These are phyloP conservation scores for Metarhizium guizhouense DNA, from an alignment of 2,329 filamentous ascomycete species.

Conservation along the genomic window DNA sequence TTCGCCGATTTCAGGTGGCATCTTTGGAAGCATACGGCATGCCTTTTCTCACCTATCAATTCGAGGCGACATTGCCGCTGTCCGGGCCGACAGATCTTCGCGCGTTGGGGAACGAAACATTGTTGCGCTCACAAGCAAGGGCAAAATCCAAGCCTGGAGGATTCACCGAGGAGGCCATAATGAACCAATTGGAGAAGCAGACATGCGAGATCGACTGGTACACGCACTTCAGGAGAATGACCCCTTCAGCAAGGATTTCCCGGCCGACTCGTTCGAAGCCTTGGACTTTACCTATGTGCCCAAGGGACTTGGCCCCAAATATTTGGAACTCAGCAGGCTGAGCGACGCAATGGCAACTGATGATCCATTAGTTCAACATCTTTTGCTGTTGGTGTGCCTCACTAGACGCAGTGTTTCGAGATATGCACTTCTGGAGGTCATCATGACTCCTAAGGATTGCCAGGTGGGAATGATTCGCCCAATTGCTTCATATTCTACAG, in stretches of 20 bases:
- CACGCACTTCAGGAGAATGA: conserved; percentile 50
- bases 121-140: conserved; percentile 68
- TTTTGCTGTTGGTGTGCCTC: conserved; percentile 54
- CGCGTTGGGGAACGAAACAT: conserved; percentile 78
- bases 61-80: conserved; percentile 71
- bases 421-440: conserved; percentile 69
- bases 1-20: conserved; percentile 49
- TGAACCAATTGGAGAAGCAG: conserved; percentile 61
- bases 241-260: conserved; percentile 36
- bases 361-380: conserved; percentile 43
- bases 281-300: conserved; percentile 70
- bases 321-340: conserved; percentile 40
- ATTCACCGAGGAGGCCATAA: conserved; percentile 82
- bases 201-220: conserved; percentile 57
- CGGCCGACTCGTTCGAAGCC: conserved; percentile 57
- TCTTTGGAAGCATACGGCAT: conserved; percentile 75
- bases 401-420: conserved; percentile 43
- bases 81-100: conserved; percentile 62
- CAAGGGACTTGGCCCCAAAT: conserved; percentile 40
- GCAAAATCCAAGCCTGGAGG: conserved; percentile 76
- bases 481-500: conserved; percentile 54
- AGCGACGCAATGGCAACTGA: conserved; percentile 40
- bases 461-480: conserved; percentile 59
- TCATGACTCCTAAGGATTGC: conserved; percentile 43
- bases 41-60: conserved; percentile 61